Base-by-base conservation (phyloP, 441 rosid genomes). In the Populus hybrid region DNA sequence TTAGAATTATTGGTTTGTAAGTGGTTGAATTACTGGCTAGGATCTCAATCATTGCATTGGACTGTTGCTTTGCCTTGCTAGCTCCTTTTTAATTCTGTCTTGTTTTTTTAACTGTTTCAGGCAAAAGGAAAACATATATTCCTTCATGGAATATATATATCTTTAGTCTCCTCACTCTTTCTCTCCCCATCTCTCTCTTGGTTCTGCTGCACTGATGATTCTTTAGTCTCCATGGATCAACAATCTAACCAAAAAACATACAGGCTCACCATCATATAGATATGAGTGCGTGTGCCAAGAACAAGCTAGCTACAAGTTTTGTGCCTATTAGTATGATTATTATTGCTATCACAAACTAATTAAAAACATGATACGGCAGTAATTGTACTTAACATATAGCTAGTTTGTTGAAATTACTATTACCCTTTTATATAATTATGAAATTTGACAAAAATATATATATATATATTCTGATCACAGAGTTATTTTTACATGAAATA, bases 41-140 rank as follows among this genome's bases (percentile, higher is more conserved):
- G 73, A 73, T 86, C 83, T 82, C 89, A 89, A 89, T 89, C 81
- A 89, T 89, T 89, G 84, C 67, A 78, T 66, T 76, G 66, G 31
- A 82, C 85, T 80, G 75, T 82, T 65, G 76, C 29, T 69, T 77
- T 45, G 68, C 78, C 69, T 29, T 56, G 24, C 66, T 56, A 33
- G 65, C 71, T 50, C 65, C 45, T n/a, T 72, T 26, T 26, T 33
- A 24, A 24, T 24, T 24, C 16, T 79, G 12, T n/a, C 4, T 26
- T 71, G 75, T 75, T 75, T 76, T 82, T 73, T 77, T 77, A 26
- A 73, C 81, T 64, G 68, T 77, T 80, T 83, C 72, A 31, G 73
- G 74, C 64, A 24, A 74, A 79, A 63, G 7, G 59, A 74, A 61
- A 45, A 64, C 73, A 64, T 59, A 61, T 45, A 53, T 76, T 50